A percentile compares a stretch with the other conserved stretches of the same genome.
These are phyloP conservation scores for Pulveroboletus frians DNA, from an alignment of 768 basidiomycete genomes.

Conservation along the genomic window DNA sequence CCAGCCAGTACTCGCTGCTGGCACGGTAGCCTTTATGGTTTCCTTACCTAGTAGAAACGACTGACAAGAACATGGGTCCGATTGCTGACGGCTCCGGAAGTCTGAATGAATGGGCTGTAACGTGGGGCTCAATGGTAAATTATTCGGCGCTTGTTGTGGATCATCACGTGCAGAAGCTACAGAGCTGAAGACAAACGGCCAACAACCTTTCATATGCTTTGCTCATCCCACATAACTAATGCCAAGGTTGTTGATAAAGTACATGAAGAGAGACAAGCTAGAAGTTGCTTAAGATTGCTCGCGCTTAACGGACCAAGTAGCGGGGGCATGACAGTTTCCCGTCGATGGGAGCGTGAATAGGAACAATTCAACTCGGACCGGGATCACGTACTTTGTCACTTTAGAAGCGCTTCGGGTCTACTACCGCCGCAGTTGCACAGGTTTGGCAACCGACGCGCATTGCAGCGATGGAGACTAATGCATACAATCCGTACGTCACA, in stretches of 20 bases:
- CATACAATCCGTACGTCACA: background rate
- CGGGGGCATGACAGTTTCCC: background rate
- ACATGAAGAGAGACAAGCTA: background rate
- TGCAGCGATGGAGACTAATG: background rate
- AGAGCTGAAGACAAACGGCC: background rate
- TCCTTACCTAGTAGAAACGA: slow-evolving; percentile 30
- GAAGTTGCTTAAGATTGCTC: background rate
- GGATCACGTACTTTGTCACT: too few relatives aligned
- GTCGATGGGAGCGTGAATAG: too few relatives aligned
- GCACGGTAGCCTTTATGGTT: slow-evolving; percentile 35
- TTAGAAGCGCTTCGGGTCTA: too few relatives aligned
- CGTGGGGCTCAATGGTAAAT: slow-evolving; percentile 46
- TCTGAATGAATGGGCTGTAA: slow-evolving; percentile 41
- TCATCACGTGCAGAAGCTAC: slow-evolving; percentile 17
- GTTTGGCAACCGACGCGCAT: background rate
- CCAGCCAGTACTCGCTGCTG: slow-evolving; percentile 32
- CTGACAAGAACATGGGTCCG: too few relatives aligned
- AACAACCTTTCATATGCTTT: slow-evolving; percentile 9
- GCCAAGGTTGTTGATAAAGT: background rate
- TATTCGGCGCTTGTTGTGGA: slow-evolving; percentile 42
- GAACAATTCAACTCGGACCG: too few relatives aligned
- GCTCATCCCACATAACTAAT: background rate
- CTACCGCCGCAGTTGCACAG: background rate
- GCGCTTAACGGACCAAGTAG: background rate
- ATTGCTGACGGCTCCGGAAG: slow-evolving; percentile 29